Percentiles rank a stretch among this genome's conserved stretches.
These are phyloP conservation scores for Saccharomycopsis hybrid DNA, from an alignment of 1,139 yeast genomes.

Conservation along the genomic window DNA sequence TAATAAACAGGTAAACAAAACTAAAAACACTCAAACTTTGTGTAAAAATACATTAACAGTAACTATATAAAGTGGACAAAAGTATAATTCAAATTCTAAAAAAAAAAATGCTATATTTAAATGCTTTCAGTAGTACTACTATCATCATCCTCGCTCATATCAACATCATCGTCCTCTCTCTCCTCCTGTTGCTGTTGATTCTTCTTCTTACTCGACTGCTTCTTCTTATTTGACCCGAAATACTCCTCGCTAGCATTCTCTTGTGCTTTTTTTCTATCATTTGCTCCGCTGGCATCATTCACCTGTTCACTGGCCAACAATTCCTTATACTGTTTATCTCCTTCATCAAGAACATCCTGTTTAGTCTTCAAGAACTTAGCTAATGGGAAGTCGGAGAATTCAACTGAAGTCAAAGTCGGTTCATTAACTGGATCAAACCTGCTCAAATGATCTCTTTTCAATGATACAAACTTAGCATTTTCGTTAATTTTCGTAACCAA, in stretches of 20 bases:
- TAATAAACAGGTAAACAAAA: too few species aligned
- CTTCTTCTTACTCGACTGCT: not conserved
- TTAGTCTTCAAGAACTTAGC: constrained; percentile 82
- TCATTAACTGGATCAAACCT: constrained; percentile 76
- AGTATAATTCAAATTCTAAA: too few species aligned
- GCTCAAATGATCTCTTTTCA: constrained; percentile 63
- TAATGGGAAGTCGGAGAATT: constrained; percentile 84
- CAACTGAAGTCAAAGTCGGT: constrained; percentile 51
- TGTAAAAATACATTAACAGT: too few species aligned
- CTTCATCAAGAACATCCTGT: constrained; percentile 78
- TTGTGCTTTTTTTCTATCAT: constrained; percentile 13
- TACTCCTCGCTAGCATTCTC: constrained; percentile 15
- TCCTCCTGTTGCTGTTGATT: not conserved
- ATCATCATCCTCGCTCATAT: constrained; percentile 37
- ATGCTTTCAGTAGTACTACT: constrained; percentile 22
- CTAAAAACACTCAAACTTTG: too few species aligned
- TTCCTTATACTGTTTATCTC: constrained; percentile 59
- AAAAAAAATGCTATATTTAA: not conserved
- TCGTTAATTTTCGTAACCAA: constrained; percentile 77
- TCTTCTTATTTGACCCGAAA: constrained; percentile 6
- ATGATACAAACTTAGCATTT: constrained; percentile 61
- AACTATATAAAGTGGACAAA: too few species aligned
- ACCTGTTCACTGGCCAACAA: constrained; percentile 38
- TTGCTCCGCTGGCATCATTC: constrained; percentile 13
- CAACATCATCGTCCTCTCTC: constrained; percentile 40